phyloP scores from a whole-genome alignment of 805 yeast genomes.

The Brettanomyces nanus region DNA sequence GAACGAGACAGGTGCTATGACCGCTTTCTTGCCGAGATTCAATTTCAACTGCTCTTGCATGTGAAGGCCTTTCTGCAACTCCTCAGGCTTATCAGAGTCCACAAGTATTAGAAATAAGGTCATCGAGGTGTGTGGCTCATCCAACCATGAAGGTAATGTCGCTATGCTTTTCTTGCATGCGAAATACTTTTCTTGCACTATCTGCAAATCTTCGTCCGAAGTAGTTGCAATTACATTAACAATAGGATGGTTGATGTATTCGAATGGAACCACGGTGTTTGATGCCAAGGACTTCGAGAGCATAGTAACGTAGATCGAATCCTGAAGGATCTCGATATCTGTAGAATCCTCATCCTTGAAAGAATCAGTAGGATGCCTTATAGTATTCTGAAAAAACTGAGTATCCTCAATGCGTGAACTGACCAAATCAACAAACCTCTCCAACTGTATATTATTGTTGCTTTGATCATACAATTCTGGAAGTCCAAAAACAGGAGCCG shows the following conservation, averaged over 20 bases:
- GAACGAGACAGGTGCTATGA: conserved; percentile 6
- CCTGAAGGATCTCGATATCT: conserved; percentile 21
- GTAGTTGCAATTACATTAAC: conserved; percentile 64
- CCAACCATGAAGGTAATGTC: conserved; percentile 53
- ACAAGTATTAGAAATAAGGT: conserved; percentile 45
- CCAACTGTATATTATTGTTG: conserved; percentile 11
- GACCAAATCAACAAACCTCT: conserved; percentile 15
- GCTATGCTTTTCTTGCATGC: conserved; percentile 34
- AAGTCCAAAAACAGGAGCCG: background rate
- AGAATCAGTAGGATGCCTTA: conserved; percentile 1
- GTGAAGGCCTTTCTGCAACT: conserved; percentile 30
- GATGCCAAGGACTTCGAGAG: conserved; percentile 53
- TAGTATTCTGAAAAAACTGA: background rate
- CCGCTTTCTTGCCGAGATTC: conserved; percentile 6
- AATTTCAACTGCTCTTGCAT: conserved; percentile 25
- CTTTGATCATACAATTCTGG: conserved; percentile 18
- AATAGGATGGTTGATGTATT: conserved; percentile 81
- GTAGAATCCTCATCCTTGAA: background rate
- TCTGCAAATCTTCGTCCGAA: conserved; percentile 41
- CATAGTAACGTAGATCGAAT: conserved; percentile 47
- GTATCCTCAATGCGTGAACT: conserved; percentile 10
- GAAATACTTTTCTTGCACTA: conserved; percentile 51
- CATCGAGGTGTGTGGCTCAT: conserved; percentile 46
- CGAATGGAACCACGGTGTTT: conserved; percentile 62
- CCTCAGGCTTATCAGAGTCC: conserved; percentile 36